Evolutionary conservation across 208 protist genomes (phyloP), one percentile per base, ranked within the genome.

Genomic region (Wallacemonas collosoma): DNA sequence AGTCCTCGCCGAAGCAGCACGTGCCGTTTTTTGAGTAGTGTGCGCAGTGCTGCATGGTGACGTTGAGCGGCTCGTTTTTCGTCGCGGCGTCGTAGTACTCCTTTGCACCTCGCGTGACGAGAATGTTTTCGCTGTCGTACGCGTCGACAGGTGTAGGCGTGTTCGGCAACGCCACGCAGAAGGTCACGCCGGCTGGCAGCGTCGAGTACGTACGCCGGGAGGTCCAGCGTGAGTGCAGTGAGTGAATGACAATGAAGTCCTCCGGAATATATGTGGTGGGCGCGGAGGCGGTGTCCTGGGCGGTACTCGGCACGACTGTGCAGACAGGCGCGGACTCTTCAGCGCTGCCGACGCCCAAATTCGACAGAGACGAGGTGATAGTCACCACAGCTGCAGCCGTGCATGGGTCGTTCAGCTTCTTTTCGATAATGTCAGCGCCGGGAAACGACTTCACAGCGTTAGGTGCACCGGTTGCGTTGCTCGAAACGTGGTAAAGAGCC

Each of bases 11-110:
- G 71, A 93, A 93, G 68, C 87, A 93, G 71, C 87, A 93, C 38
- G 89, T 84, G n/a, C 87, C 87, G 68, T 93, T 93, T 57, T 88
- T 89, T 3, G 85, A 86, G 75, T 83, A 94, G 69, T 94, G 86
- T 3, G 85, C 83, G 58, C 86, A 94, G 82, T 93, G 88, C 73
- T 93, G 88, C 82, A 93, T 88, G 17, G 79, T 90, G 1, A 93
- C 76, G 5, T 73, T 71, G 12, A 83, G 70, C 41, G 79, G 82
- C 66, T 89, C 80, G 64, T 83, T 79, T 14, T 77, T 76, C 41
- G 80, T 70, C 43, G 62, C 68, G 48, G 83, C 82, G 35, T 83
- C 82, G 62, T 89, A 93, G 80, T 93, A 86, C 68, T 90, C 88
- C 53, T 86, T 71, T 12, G 83, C 85, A 6, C 85, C 88, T 11